Percentiles rank a stretch among this genome's conserved stretches.
These are phyloP conservation scores for Cytospora chrysosperma DNA, from an alignment of 2,329 filamentous ascomycete genomes.

Conservation along the genomic window DNA sequence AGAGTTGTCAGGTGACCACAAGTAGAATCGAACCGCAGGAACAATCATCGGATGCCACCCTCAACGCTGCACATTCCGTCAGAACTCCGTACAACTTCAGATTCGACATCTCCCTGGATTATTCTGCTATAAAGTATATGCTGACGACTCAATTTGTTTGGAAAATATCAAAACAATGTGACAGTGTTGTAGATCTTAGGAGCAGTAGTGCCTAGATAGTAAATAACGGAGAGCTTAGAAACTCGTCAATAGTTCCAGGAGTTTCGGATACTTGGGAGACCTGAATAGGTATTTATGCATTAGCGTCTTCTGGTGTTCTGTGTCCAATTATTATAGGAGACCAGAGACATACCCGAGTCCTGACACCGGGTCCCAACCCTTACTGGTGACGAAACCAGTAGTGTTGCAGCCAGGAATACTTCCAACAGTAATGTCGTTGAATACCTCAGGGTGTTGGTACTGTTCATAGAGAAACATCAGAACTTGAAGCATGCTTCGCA, in stretches of 20 bases:
- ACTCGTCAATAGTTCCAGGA: neutral
- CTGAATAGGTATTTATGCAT: neutral
- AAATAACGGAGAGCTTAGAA: neutral
- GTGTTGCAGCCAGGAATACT: conserved; percentile 35
- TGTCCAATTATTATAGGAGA: neutral
- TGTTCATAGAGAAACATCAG: neutral
- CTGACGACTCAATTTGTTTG: too few species aligned
- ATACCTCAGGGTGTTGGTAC: conserved; percentile 34
- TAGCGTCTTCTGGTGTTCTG: neutral
- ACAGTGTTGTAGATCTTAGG: too few species aligned
- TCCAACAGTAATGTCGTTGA: conserved; percentile 32
- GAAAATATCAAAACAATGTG: too few species aligned
- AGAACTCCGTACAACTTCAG: too few species aligned
- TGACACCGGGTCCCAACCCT: conserved; percentile 32
- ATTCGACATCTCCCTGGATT: too few species aligned
- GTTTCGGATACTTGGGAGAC: neutral
- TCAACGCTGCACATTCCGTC: too few species aligned
- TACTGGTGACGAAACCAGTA: conserved; percentile 31
- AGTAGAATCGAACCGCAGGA: too few species aligned
- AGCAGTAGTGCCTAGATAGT: too few species aligned
- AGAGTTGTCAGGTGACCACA: neutral
- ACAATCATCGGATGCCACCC: too few species aligned
- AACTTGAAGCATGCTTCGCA: neutral
- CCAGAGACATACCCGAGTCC: conserved; percentile 25
- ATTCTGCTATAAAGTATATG: too few species aligned